These are phyloP conservation scores for Diaporthe citriasiana DNA, from an alignment of 2,329 filamentous ascomycete species.

Conservation along the genomic window DNA sequence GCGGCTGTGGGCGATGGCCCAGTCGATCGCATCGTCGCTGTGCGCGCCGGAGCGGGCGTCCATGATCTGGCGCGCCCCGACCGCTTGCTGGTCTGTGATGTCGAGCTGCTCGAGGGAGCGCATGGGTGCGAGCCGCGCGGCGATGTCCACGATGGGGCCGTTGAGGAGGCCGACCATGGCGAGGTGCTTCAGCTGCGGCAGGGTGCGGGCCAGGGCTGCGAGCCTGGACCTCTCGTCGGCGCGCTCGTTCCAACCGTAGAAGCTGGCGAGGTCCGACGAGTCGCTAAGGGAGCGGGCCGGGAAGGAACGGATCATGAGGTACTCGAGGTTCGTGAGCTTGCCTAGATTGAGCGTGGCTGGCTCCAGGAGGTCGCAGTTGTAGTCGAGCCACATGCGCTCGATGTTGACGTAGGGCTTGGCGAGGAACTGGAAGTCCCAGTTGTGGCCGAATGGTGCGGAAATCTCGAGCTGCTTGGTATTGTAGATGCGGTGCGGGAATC, in stretches of 20 bases:
- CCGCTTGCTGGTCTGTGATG: slow-evolving; percentile 39
- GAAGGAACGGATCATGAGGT: slow-evolving; percentile 37
- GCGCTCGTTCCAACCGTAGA: slow-evolving; percentile 3
- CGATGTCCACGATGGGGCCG: slow-evolving; percentile 30
- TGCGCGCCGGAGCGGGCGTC: not conserved
- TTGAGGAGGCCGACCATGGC: slow-evolving; percentile 38
- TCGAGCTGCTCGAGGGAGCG: slow-evolving; percentile 38
- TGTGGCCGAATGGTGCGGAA: slow-evolving; percentile 32
- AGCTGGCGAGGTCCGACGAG: not conserved
- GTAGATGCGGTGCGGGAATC: slow-evolving; percentile 28
- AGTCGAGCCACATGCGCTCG: slow-evolving; percentile 40
- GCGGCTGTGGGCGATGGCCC: slow-evolving; percentile 37
- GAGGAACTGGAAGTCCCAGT: slow-evolving; percentile 39
- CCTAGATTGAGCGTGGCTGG: slow-evolving; percentile 24
- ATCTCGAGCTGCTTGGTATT: slow-evolving; percentile 38
- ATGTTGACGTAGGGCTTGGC: slow-evolving; percentile 34
- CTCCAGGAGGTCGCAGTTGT: slow-evolving; percentile 21
- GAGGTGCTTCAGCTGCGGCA: slow-evolving; percentile 38
- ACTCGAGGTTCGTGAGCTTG: slow-evolving; percentile 27
- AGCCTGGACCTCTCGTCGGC: not conserved
- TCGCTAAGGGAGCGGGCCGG: not conserved
- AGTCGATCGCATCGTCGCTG: slow-evolving; percentile 22
- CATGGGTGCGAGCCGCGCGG: slow-evolving; percentile 21
- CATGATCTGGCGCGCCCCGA: slow-evolving; percentile 1
- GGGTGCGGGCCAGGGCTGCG: slow-evolving; percentile 16